phyloP scores from a whole-genome alignment of 768 basidiomycete species.

The Melanogaster broomeanus region DNA sequence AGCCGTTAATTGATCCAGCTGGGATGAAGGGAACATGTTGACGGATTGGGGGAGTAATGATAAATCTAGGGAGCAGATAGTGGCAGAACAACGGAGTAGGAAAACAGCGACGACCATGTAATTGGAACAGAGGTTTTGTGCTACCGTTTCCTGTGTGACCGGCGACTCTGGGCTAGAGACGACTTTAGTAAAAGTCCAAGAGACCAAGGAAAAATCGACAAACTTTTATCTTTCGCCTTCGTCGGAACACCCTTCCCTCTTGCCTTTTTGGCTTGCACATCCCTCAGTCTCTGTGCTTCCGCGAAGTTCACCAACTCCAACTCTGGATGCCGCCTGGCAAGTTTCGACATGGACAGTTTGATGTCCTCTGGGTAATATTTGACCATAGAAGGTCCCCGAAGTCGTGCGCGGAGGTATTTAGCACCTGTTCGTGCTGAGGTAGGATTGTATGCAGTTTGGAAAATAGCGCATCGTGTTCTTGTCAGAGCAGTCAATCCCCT shows the following conservation, averaged over 20 bases:
- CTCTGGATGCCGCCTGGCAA: conserved; percentile 54
- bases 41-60: not conserved
- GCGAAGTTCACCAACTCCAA: conserved; percentile 62
- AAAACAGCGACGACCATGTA: not conserved
- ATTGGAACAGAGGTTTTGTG: not conserved
- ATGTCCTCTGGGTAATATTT: conserved; percentile 76
- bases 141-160: conserved; percentile 46
- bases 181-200: not conserved
- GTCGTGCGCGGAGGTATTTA: conserved; percentile 82
- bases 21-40: conserved; percentile 24
- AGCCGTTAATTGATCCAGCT: conserved; percentile 20
- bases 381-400: conserved; percentile 85
- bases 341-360: conserved; percentile 53
- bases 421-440: conserved; percentile 79
- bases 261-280: conserved; percentile 65
- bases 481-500: conserved; percentile 61
- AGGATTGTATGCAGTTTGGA: conserved; percentile 90
- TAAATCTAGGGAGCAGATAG: not conserved
- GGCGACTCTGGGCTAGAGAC: conserved; percentile 51
- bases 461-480: conserved; percentile 69
- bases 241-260: conserved; percentile 85
- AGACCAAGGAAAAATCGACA: conserved; percentile 20
- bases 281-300: conserved; percentile 68
- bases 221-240: conserved; percentile 73
- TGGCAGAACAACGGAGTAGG: not conserved